A percentile compares a stretch with the other conserved stretches of the same genome.
Evolutionary conservation across 371 early-diverging fungal species (phyloP).

Genomic region (Apophysomyces variabilis): DNA sequence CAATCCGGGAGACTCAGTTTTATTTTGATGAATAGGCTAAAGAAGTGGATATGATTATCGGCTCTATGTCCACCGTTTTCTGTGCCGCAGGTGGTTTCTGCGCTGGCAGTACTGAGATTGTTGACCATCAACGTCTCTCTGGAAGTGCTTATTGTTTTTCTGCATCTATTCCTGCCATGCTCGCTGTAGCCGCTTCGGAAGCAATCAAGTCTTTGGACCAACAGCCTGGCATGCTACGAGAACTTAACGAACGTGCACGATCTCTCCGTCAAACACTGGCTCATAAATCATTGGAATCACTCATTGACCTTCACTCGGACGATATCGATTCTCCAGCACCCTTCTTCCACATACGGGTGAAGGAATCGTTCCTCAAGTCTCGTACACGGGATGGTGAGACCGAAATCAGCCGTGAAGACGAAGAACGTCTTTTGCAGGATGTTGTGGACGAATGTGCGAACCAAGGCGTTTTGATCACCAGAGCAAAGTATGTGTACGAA

Average conservation of each 20-base stretch:
- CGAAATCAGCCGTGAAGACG: slow-evolving; percentile 55
- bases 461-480: slow-evolving; percentile 80
- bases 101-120: slow-evolving; percentile 84
- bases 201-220: slow-evolving; percentile 73
- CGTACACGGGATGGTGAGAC: slow-evolving; percentile 27
- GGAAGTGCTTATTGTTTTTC: slow-evolving; percentile 97
- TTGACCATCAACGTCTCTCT: slow-evolving; percentile 95
- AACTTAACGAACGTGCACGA: slow-evolving; percentile 39
- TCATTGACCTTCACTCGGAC: slow-evolving; percentile 55
- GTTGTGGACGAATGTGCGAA: slow-evolving; percentile 80
- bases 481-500: slow-evolving; percentile 85
- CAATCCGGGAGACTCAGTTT: too few species aligned
- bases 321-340: slow-evolving; percentile 59
- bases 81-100: slow-evolving; percentile 97
- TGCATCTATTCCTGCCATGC: slow-evolving; percentile 97
- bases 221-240: slow-evolving; percentile 39
- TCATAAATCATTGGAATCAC: slow-evolving; percentile 45
- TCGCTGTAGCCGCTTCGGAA: slow-evolving; percentile 89
- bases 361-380: slow-evolving; percentile 44
- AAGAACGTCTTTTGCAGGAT: slow-evolving; percentile 77
- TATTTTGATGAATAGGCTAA: slow-evolving; percentile 40
- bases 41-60: slow-evolving; percentile 94
- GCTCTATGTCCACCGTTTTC: slow-evolving; percentile 87
- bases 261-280: slow-evolving; percentile 39
- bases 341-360: slow-evolving; percentile 72